These are phyloP conservation scores for Boletus mariae DNA, from an alignment of 1,284 basidiomycete species.

Conservation along the genomic window DNA sequence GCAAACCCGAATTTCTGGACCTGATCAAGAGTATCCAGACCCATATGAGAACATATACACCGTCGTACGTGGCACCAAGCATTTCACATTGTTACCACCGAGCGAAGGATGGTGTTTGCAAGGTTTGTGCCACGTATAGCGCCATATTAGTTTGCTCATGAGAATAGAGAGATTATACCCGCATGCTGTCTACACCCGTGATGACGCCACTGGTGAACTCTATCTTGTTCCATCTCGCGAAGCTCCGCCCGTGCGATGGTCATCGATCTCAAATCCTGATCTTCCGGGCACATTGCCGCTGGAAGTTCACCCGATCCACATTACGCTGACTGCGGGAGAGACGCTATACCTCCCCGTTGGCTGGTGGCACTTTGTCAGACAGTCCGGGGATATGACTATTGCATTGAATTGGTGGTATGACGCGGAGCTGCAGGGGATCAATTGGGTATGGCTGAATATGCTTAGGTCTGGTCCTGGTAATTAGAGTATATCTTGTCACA, in stretches of 20 bases:
- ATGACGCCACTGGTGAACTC: constrained; percentile 35
- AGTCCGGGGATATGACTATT: constrained; percentile 60
- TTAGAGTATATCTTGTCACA: constrained; percentile 27
- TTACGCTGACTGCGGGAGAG: constrained; percentile 69
- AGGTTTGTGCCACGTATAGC: constrained; percentile 45
- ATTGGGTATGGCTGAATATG: constrained; percentile 65
- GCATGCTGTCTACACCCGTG: constrained; percentile 61
- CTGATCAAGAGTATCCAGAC: constrained; percentile 44
- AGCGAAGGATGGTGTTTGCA: constrained; percentile 80
- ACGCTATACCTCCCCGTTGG: constrained; percentile 85
- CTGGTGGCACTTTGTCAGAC: constrained; percentile 88
- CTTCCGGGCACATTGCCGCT: constrained; percentile 41
- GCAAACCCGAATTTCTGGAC: not conserved
- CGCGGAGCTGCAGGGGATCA: constrained; percentile 63
- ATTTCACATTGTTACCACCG: constrained; percentile 82
- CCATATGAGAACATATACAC: constrained; percentile 92
- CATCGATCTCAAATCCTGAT: constrained; percentile 61
- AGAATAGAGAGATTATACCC: constrained; percentile 61
- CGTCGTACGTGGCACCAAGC: constrained; percentile 79
- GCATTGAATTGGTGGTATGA: constrained; percentile 92
- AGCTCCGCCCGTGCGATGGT: constrained; percentile 61
- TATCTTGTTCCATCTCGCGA: constrained; percentile 44
- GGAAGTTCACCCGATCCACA: constrained; percentile 58
- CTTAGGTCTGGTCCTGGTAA: constrained; percentile 42
- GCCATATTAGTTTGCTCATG: constrained; percentile 4